These are phyloP conservation scores for Rhododendron ferrugineum DNA, from an alignment of 148 eudicot species.

Conservation along the genomic window DNA sequence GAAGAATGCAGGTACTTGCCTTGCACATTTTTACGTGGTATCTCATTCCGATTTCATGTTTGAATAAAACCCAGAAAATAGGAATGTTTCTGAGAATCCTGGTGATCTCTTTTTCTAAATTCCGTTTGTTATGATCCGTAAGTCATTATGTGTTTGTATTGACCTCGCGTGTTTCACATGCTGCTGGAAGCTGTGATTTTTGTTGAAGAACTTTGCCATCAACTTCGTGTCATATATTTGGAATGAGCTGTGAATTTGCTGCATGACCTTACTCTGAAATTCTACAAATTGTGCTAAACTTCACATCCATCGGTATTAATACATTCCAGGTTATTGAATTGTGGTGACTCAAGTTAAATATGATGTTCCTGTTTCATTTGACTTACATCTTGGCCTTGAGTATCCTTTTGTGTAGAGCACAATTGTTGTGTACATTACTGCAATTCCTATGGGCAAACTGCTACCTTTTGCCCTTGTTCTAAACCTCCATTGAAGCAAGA, in stretches of 20 bases:
- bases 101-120: not conserved
- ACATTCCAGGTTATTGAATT: not conserved
- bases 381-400: not conserved
- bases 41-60: slow-evolving; percentile 7
- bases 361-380: not conserved
- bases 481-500: not conserved
- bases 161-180: not conserved
- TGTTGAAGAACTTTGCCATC: not conserved
- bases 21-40: not conserved
- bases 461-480: not conserved
- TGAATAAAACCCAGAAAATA: not conserved
- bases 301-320: not conserved
- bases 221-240: not conserved
- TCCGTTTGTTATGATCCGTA: not conserved
- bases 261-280: not conserved
- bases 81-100: not conserved
- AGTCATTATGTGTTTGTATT: not conserved
- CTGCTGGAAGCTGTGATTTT: not conserved
- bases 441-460: not conserved
- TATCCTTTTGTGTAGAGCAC: not conserved
- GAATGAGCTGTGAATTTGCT: not conserved
- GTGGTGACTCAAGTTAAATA: not conserved
- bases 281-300: not conserved
- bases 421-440: not conserved
- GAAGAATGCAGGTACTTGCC: slow-evolving; percentile 12